Evolutionary conservation across 2,329 filamentous ascomycete genomes (phyloP).

Genomic region (Colletotrichum sansevieriae): DNA sequence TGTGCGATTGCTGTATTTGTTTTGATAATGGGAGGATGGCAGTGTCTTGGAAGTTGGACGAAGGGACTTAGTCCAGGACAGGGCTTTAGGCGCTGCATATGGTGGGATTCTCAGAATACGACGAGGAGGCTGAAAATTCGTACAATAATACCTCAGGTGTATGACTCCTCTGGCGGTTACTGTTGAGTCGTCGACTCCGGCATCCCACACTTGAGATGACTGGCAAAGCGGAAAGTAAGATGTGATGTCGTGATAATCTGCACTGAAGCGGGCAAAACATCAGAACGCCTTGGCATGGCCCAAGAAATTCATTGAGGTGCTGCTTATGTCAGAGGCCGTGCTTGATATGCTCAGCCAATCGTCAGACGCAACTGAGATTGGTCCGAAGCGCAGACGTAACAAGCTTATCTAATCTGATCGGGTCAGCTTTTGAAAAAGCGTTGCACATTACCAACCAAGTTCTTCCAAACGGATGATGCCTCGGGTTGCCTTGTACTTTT

Average conservation of each 20-base stretch:
- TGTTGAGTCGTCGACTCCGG: slow-evolving; percentile 2
- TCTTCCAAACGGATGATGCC: slow-evolving; percentile 7
- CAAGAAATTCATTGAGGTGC: too few species aligned
- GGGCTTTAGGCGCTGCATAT: neutral
- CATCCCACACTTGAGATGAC: slow-evolving; percentile 10
- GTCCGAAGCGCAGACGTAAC: slow-evolving; percentile 11
- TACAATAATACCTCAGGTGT: neutral
- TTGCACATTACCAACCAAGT: slow-evolving; percentile 3
- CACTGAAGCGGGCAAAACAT: slow-evolving; percentile 4
- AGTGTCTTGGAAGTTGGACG: slow-evolving; percentile 17
- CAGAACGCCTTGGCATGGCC: neutral
- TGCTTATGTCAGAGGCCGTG: neutral
- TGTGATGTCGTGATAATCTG: neutral
- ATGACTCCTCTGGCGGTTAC: slow-evolving; percentile 10
- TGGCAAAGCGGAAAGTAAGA: neutral
- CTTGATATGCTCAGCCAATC: slow-evolving; percentile 15
- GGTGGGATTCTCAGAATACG: neutral
- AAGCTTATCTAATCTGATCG: slow-evolving; percentile 33
- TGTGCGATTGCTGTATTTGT: slow-evolving; percentile 17
- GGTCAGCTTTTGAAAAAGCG: slow-evolving; percentile 6
- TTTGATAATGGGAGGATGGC: neutral
- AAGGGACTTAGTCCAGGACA: neutral
- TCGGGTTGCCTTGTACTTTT: slow-evolving; percentile 3
- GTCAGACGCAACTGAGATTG: neutral
- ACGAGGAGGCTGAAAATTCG: slow-evolving; percentile 13